Evolutionary conservation across 768 basidiomycete species (phyloP), one percentile per base, ranked within the genome.

Genomic region (Pulveroboletus sp.): DNA sequence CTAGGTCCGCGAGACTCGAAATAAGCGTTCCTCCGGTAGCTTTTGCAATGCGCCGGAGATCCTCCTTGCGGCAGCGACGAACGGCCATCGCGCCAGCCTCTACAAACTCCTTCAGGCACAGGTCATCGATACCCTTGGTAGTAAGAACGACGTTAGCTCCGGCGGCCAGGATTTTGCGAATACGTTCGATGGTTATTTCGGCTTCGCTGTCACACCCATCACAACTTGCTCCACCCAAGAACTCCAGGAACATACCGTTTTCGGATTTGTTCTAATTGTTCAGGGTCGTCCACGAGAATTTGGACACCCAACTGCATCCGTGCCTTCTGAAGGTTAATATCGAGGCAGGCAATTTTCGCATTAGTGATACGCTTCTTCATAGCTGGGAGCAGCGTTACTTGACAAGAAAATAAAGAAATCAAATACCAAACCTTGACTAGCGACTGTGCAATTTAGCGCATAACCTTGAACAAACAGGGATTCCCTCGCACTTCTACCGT

Each of bases 41-140:
- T 69, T 87, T 95, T 26, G 96, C 96, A 59, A 98, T 98, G 44
- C 96, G 85, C 49, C 93, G 85, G 43, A 98, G 80, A 67, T 99
- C 96, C 66, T 99, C 96, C 70, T 99, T 99, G 68, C 88, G 84
- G 73, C 96, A 98, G 59, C 96, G 80, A 56, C 96, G 85, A 43
- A 97, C 96, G 39, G 94, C 96, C 89, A 98, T 98, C 1, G 95
- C 95, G 36, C 96, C 96, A 17, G 93, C 94, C 71, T 99, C 96
- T 41, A 98, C 90, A 60, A 98, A 99, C 71, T 98, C 96, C 68
- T 99, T 99, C 59, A 98, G 73, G 68, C 93, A 97, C 15, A 98
- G 77, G 65, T 99, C 96, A 61, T 99, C 96, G 59, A 98, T 99
- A 33, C 96, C 96, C 70, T 98, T 98, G 11, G 96, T 97, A 12